A percentile compares a stretch with the other conserved stretches of the same genome.
These are phyloP conservation scores for Moringa oleifera DNA, from an alignment of 345 rosid species.

Conservation along the genomic window DNA sequence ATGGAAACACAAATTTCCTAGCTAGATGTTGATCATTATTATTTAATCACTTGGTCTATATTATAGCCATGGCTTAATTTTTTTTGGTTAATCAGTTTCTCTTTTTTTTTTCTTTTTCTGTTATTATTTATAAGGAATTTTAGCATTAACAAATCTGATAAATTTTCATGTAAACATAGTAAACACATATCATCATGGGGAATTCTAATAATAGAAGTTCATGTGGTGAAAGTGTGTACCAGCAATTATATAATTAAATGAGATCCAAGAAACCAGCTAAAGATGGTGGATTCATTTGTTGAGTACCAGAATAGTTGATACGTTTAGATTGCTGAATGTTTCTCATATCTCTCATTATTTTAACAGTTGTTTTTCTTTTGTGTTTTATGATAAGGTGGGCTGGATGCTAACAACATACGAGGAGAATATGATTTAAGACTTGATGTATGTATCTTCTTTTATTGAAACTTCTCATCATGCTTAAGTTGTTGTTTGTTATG, in stretches of 20 bases:
- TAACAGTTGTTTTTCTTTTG: conserved; percentile 9
- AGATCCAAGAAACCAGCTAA: neutral
- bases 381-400: conserved; percentile 43
- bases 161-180: too few relatives aligned
- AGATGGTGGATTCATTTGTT: neutral
- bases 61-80: neutral
- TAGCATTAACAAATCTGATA: too few relatives aligned
- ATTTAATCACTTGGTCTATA: too few relatives aligned
- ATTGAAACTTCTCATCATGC: conserved; percentile 1
- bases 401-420: conserved; percentile 31
- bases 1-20: too few relatives aligned
- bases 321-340: neutral
- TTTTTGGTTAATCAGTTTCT: neutral
- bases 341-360: conserved; percentile 2
- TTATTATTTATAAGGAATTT: too few relatives aligned
- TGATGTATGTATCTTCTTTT: conserved; percentile 49
- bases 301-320: neutral
- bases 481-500: conserved; percentile 6
- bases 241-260: neutral
- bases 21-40: neutral
- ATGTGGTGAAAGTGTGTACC: neutral
- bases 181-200: too few relatives aligned
- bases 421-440: conserved; percentile 51
- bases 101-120: neutral
- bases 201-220: neutral